These are phyloP conservation scores for Beauveria medogensis DNA, from an alignment of 2,329 filamentous ascomycete species.

Conservation along the genomic window DNA sequence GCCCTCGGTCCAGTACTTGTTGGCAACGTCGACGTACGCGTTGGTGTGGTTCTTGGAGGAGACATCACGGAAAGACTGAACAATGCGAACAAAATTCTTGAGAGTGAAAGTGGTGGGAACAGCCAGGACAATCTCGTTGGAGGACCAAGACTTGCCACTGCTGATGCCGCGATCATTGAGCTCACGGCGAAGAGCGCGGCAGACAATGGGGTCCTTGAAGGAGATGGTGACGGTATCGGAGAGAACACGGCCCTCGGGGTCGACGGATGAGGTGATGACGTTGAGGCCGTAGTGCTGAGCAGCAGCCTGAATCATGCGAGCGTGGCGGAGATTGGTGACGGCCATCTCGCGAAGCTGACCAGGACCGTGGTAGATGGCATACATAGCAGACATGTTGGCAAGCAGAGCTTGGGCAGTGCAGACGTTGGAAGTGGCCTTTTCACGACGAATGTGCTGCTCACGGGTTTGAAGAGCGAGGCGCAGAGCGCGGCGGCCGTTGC, in stretches of 20 bases:
- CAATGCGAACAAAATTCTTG: slow-evolving; percentile 19
- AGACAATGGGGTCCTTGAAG: slow-evolving; percentile 19
- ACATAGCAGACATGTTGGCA: slow-evolving; percentile 94
- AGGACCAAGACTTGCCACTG: slow-evolving; percentile 53
- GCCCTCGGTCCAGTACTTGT: slow-evolving; percentile 33
- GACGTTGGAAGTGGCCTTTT: slow-evolving; percentile 96
- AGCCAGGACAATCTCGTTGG: slow-evolving; percentile 20
- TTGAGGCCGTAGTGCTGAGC: slow-evolving; percentile 56
- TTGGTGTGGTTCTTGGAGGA: slow-evolving; percentile 19
- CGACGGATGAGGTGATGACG: slow-evolving; percentile 49
- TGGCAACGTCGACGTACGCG: slow-evolving; percentile 21
- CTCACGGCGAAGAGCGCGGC: slow-evolving; percentile 21
- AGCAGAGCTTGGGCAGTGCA: slow-evolving; percentile 91
- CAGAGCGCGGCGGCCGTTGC: slow-evolving; percentile 72
- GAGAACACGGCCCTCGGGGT: slow-evolving; percentile 47
- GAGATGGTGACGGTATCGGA: slow-evolving; percentile 78
- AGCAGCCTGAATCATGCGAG: slow-evolving; percentile 59
- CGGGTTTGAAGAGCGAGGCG: slow-evolving; percentile 75
- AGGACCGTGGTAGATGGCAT: slow-evolving; percentile 89
- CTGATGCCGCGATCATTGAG: slow-evolving; percentile 57
- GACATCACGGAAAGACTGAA: slow-evolving; percentile 26
- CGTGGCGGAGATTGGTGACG: slow-evolving; percentile 63
- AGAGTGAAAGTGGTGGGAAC: slow-evolving; percentile 20
- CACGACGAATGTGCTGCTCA: slow-evolving; percentile 91
- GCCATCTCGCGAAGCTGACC: slow-evolving; percentile 76